phyloP scores from a whole-genome alignment of 2,329 filamentous ascomycete genomes.

The Trichoderma polysporum region DNA sequence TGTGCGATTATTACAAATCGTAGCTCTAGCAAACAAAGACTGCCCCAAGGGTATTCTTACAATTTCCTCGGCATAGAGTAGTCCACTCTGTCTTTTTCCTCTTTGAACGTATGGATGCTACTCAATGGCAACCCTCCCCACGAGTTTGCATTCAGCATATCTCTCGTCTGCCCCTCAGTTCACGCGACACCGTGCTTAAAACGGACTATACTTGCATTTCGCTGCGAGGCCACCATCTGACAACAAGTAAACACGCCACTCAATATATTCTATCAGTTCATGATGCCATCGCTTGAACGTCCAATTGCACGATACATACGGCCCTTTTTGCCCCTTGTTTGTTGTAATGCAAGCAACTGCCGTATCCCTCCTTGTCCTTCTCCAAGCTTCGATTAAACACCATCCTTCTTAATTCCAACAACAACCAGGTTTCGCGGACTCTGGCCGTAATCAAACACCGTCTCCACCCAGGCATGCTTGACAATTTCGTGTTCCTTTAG shows the following conservation, averaged over 20 bases:
- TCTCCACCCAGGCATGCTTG: slow-evolving; percentile 81
- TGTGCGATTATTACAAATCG: neutral
- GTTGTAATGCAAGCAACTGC: neutral
- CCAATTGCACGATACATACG: neutral
- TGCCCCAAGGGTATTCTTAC: neutral
- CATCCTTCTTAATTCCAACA: slow-evolving; percentile 75
- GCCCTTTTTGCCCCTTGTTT: neutral
- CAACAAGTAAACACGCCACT: neutral
- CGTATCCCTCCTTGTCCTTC: neutral
- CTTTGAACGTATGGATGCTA: neutral
- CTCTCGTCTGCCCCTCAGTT: neutral
- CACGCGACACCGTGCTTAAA: neutral
- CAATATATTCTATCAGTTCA: neutral
- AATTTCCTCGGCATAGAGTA: neutral
- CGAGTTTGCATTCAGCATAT: neutral
- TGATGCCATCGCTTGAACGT: neutral
- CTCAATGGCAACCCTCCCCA: neutral
- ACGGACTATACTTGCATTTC: neutral
- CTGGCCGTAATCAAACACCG: slow-evolving; percentile 82
- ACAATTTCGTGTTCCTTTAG: slow-evolving; percentile 74
- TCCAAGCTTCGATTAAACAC: neutral
- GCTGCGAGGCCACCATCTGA: neutral
- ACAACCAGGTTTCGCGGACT: slow-evolving; percentile 92
- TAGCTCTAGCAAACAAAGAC: neutral
- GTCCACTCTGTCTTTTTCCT: neutral